Base-by-base conservation (phyloP, 257 asterid species). In the Solanum ahanhuiri region DNA sequence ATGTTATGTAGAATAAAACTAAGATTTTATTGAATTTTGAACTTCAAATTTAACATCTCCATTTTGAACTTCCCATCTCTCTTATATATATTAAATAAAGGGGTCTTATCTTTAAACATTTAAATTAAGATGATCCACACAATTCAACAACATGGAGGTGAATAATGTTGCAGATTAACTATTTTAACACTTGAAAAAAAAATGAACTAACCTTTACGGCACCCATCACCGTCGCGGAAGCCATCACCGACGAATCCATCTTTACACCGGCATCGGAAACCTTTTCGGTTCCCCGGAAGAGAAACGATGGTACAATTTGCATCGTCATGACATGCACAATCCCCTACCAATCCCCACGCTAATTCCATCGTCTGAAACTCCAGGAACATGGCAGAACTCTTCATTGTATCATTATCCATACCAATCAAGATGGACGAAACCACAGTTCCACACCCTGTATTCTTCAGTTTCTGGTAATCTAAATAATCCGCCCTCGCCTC, bases 221-320 rank as follows among this genome's bases (percentile, higher is more conserved):
- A 95, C 14, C 94, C 90, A 20, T 9, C 31, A 11, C 96, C 93
- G 57, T 15, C 90, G 57, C 23, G 12, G 91, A 93, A 96, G 31
- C 98, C 99, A 89, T 94, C 95, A 83, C 99, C 99, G 89, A 3
- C 81, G 75, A 84, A 95, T 4, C 98, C 99, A 12, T 90, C 88
- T 0, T 85, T 89, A 77, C 99, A 96, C 92, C 63, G 87, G 90
- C 99, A 96, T 12, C 96, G 96, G 87, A 86, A 86, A 7, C 96
- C 94, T 51, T 6, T 20, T 31, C 9, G 28, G 31, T 35, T 81
- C 22, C 34, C 20, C 2, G 57, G 85, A 60, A 57, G 12, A 7
- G 3, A 7, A 18, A 95, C 88, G 30, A 4, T 3, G 14, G 45
- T 71, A 58, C 97, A 92, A n/a, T 43, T 79, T 4, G 96, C 98